Base-by-base conservation (phyloP, 2,329 filamentous ascomycete genomes). In the Aspergillus hortae region DNA sequence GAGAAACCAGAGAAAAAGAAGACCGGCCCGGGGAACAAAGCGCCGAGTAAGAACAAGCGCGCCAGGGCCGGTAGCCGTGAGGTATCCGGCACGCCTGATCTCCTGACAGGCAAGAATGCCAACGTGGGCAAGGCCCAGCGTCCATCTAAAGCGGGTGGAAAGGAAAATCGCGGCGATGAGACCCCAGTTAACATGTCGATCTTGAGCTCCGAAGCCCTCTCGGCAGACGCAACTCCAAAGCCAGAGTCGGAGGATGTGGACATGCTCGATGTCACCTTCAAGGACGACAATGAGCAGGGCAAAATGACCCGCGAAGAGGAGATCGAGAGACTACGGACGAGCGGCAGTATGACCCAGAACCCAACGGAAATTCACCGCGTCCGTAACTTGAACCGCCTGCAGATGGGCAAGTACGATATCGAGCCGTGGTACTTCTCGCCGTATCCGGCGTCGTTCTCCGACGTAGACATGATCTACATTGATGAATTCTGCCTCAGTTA, bases 401-500 rank as follows among this genome's bases (percentile, higher is more conserved):
- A 97, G 68, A 97, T 99, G 79, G 95, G 94, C 42, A 85, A 87
- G 61, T 88, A 86, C 67, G 90, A 96, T 64, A 83, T 99, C 41
- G 95, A 95, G 68, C 94, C 94, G 0, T 99, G 94, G 94, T 99
- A 99, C 72, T 99, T 99, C 75, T 96, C 91, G 4, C 94, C 94
- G 0, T 99, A 99, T 64, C 94, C 94, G 0, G 88, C 95, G 66
- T 80, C 86, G 2, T 97, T 95, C 68, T 87, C 87, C 19, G 88
- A 94, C 61, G 88, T 88, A 61, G 94, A 99, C 61, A 81, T 94
- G 58, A 89, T 97, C 59, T 96, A 89, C 74, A 92, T 99, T 63
- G 96, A 95, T 80, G 95, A 99, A 70, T 96, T 96, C 73, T 99
- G 94, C 65, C 80, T 99, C 21, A 87, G 84, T 59, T 99, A 99